phyloP scores from a whole-genome alignment of 73 alveolate genomes.

The Uronychia setigera region DNA sequence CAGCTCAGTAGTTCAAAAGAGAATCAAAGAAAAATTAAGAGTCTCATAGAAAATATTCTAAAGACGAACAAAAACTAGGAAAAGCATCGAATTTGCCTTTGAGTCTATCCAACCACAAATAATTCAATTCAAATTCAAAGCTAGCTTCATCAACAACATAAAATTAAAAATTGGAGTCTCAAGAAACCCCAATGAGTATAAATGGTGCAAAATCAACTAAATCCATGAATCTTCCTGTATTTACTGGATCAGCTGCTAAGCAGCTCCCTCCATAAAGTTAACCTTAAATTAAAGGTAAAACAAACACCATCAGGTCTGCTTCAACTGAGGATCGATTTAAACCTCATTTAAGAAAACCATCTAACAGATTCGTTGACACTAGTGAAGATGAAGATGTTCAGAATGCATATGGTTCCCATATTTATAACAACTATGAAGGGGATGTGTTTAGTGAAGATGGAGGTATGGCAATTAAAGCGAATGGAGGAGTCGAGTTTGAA shows the following conservation, averaged over 20 bases:
- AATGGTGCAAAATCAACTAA: background rate
- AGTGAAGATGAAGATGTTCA: background rate
- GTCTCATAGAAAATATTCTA: no score
- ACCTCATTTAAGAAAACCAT: background rate
- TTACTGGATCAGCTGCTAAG: background rate
- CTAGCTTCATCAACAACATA: background rate
- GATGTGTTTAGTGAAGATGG: background rate
- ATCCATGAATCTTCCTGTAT: background rate
- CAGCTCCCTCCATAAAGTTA: background rate
- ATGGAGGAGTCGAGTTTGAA: background rate
- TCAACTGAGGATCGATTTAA: background rate
- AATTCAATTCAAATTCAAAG: no score
- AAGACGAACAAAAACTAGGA: no score
- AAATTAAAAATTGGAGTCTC: background rate
- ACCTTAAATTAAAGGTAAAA: no score
- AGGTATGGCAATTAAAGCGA: background rate
- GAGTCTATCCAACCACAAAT: no score
- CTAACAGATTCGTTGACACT: background rate
- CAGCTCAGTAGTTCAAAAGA: no score
- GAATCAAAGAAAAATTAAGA: no score
- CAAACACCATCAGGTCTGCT: no score
- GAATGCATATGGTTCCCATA: no score
- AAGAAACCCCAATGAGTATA: background rate
- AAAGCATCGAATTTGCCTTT: no score
- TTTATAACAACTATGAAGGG: no score